Evolutionary conservation across 176 grass and related monocot genomes (phyloP), one percentile per base, ranked within the genome.

Genomic region (Thalia dealbata): DNA sequence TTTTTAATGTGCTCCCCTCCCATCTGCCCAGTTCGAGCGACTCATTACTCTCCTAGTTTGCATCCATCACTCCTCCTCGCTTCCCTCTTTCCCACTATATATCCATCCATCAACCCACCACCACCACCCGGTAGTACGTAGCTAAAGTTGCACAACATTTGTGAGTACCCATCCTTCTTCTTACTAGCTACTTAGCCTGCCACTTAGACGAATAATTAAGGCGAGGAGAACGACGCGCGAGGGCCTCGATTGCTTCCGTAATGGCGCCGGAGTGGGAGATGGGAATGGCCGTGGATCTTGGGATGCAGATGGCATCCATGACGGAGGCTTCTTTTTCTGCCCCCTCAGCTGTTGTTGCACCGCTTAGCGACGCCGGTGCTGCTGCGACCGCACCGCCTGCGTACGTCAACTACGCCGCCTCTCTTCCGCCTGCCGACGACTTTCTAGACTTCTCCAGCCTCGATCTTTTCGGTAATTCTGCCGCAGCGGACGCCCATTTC

Each of bases 381-480:
- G 79, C 67, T 59, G 38, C 28, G 23, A 35, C 15, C 15, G 15
- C 46, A 45, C 25, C 35, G 73, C 75, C 88, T 69, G 67, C 84
- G 3, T 79, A 87, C 55, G 77, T 76, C 76, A 48, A 48, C 11
- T 92, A 88, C 35, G 89, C 19, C 35, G 89, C 19, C 21, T 58
- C 85, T 70, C 84, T 75, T 52, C 71, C 82, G 14, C 72, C 79
- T 79, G 77, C 68, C 28, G 89, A 96, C 61, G 84, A 88, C 15
- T 75, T 88, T 10, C 82, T 92, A 14, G 86, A 90, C 75, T 81
- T 93, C 62, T 75, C 85, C 70, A 84, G 75, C 86, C 85, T 91
- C 43, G 85, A 93, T 18, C 78, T 92, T 62, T 92, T 91, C 23
- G 6, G 10, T 52, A 75, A 85, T 10, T 73, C 79, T 15, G 67